Evolutionary conservation across 2,329 filamentous ascomycete species (phyloP).

Genomic region (Colletotrichum sojae): DNA sequence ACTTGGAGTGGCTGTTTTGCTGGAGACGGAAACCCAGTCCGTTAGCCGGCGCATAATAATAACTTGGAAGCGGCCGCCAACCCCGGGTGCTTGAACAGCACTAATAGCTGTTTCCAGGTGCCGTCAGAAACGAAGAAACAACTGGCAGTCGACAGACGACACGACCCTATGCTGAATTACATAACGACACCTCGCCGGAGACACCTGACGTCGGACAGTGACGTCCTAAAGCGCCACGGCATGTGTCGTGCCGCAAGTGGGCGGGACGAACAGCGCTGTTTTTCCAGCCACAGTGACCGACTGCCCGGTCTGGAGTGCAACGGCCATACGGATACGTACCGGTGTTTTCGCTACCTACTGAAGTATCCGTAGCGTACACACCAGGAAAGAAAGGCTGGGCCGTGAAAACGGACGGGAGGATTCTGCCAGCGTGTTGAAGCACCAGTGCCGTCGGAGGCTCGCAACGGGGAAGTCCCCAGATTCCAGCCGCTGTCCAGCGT

Average conservation of each 20-base stretch:
- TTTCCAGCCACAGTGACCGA: background rate
- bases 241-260: conserved; percentile 2
- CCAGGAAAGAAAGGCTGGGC: background rate
- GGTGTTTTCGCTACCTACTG: no score
- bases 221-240: background rate
- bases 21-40: background rate
- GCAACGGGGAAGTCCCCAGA: conserved; percentile 20
- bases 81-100: background rate
- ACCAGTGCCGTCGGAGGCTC: background rate
- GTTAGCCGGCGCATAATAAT: conserved; percentile 8
- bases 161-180: no score
- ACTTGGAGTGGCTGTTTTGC: no score
- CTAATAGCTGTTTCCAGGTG: background rate
- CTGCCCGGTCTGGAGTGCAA: no score
- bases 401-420: conserved; percentile 10
- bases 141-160: background rate
- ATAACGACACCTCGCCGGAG: background rate
- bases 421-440: background rate
- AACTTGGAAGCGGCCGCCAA: background rate
- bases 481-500: conserved; percentile 19
- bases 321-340: no score
- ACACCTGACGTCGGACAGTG: conserved; percentile 17
- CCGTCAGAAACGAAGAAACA: conserved; percentile 7
- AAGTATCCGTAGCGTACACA: no score
- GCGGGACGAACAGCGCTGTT: background rate